Base-by-base conservation (phyloP, 495 filamentous ascomycete species). In the Sporormia fimetaria region DNA sequence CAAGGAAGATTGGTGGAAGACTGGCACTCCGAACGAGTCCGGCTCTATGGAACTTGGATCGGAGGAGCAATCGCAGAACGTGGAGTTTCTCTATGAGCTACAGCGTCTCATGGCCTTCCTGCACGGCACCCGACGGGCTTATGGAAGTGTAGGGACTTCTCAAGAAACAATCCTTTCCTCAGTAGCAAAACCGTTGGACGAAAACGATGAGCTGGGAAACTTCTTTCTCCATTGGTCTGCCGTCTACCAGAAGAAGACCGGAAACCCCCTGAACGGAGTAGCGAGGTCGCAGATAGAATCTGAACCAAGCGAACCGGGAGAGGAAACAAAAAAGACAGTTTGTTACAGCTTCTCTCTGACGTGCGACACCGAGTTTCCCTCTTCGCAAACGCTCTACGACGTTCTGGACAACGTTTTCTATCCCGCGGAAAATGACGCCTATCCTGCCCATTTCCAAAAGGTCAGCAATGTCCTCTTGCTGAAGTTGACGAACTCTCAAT, bases 81-180 rank as follows among this genome's bases (percentile, higher is more conserved):
- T 44, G 2, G 59, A 66, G 12, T 63, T 78, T 38, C 33, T 63
- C 12, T 61, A 68, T 16, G 78, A 83, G 53, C 53, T 73, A 12
- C 86, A 93, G 55, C 76, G 87, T 17, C 52, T 94, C n/a, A 74
- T 94, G 62, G 86, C 85, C 15, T 93, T 95, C 52, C 66, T 94
- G 22, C 83, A 92, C 46, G 62, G 58, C 14, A 84, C 87, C 9
- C 69, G 78, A 4, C 76, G 87, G 28, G 73, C 78, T n/a, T 95
- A 92, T 58, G 87, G 81, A 5, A 83, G 80, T 39, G 68, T 68
- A 10, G 40, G 33, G 9, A 11, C n/a, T n/a, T n/a, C n/a, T n/a
- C n/a, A n/a, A n/a, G n/a, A n/a, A n/a, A n/a, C n/a, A n/a, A n/a
- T n/a, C n/a, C n/a, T n/a, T n/a, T n/a, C n/a, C n/a, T n/a, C n/a